Evolutionary conservation across 805 yeast species (phyloP), one percentile per base, ranked within the genome.

Genomic region (Tetrapisispora phaffii): DNA sequence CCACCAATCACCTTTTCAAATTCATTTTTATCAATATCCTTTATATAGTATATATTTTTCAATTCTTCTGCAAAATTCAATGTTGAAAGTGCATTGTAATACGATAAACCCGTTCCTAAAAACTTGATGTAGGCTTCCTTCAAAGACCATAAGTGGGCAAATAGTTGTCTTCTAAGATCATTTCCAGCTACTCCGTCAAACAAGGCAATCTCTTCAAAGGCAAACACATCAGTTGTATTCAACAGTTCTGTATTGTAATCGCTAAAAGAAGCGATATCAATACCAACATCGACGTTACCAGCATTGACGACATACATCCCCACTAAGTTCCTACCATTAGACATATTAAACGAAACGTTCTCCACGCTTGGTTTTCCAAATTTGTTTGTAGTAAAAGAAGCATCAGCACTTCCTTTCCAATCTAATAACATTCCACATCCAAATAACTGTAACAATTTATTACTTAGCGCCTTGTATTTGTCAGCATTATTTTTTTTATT

Each of bases 111-210:
- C 16, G 71, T 62, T 0, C 94, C 95, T 2, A 73, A 53, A 33
- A 71, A 74, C 54, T 85, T 85, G 7, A 85, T 73, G 55, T 77
- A 82, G 19, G 86, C 77, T 58, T 85, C 95, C 57, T 85, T 85
- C 44, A 85, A 59, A 0, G 95, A 83, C 95, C 95, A 85, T 31
- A 73, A 69, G 34, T 76, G 77, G 17, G 82, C 74, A 52, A 82
- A 74, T 2, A 66, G 7, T 55, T 49, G 41, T 64, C 62, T 12
- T 26, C 21, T 16, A 3, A 28, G 19, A 21, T 7, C 17, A 21
- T 12, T 23, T 15, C 32, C 28, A 29, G 43, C 65, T 55, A 5
- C 47, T 21, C 0, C 45, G 44, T 1, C 42, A 46, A 8, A 47
- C 33, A 12, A 44, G 37, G 2, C 40, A 19, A n/a, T 51, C 50